These are phyloP conservation scores for Claviceps capensis DNA, from an alignment of 2,329 filamentous ascomycete species.

Conservation along the genomic window DNA sequence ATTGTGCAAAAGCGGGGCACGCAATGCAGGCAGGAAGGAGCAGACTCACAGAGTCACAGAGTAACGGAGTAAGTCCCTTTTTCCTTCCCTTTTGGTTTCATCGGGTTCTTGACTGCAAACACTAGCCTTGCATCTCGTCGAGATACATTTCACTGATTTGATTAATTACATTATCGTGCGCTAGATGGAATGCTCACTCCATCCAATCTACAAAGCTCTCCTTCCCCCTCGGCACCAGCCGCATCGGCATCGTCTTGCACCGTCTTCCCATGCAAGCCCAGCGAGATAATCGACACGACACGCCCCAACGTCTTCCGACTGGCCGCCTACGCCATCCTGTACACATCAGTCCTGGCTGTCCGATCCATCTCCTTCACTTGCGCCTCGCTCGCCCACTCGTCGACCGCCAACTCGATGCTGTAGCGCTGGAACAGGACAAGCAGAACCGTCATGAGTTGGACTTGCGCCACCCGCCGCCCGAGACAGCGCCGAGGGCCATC, in stretches of 20 bases:
- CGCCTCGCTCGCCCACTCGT: conserved; percentile 39
- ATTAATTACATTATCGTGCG: background rate
- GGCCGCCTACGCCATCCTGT: conserved; percentile 44
- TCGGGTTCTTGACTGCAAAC: too few relatives aligned
- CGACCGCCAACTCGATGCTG: conserved; percentile 57
- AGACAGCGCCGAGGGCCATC: conserved; percentile 44
- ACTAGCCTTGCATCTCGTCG: too few relatives aligned
- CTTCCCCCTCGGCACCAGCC: conserved; percentile 53
- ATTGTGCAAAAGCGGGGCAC: too few relatives aligned
- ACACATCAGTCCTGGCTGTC: conserved; percentile 36
- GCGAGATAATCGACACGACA: conserved; percentile 52
- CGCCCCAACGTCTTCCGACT: conserved; percentile 37
- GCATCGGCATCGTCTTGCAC: conserved; percentile 51
- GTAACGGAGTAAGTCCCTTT: too few relatives aligned
- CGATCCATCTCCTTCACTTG: conserved; percentile 37
- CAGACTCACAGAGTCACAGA: too few relatives aligned
- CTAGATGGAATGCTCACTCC: conserved; percentile 6
- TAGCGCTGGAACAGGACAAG: conserved; percentile 43
- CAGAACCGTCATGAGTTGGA: conserved; percentile 42
- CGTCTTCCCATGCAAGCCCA: conserved; percentile 50
- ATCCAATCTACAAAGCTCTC: conserved; percentile 49
- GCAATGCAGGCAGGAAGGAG: too few relatives aligned
- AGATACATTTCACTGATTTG: too few relatives aligned
- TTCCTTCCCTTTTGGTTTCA: too few relatives aligned
- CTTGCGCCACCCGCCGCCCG: conserved; percentile 44